Evolutionary conservation across 2,329 filamentous ascomycete genomes (phyloP).

Genomic region (Thielaviopsis cerberus): DNA sequence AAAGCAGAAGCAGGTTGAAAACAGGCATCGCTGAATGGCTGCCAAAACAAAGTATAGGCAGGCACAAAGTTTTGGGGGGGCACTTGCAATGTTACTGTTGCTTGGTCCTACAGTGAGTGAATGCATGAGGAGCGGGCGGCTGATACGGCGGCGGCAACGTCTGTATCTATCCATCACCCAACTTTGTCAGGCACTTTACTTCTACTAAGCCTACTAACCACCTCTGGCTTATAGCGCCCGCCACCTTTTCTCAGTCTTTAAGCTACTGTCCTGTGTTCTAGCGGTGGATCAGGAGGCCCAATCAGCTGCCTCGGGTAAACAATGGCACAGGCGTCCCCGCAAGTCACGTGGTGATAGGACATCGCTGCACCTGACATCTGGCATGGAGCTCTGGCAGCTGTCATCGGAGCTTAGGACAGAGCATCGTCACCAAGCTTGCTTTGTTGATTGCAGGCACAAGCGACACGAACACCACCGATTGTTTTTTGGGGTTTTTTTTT

Average conservation of each 20-base stretch:
- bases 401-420: constrained; percentile 1
- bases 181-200: not conserved
- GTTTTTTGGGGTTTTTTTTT: not conserved
- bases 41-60: not conserved
- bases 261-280: not conserved
- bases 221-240: not conserved
- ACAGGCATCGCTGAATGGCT: not conserved
- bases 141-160: not conserved
- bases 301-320: constrained; percentile 2
- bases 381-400: not conserved
- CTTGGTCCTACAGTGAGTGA: not conserved
- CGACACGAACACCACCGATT: not conserved
- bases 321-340: not conserved
- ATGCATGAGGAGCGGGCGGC: not conserved
- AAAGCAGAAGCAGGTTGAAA: not conserved
- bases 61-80: no score
- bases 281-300: constrained; percentile 1
- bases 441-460: not conserved
- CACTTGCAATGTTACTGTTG: no score
- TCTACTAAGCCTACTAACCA: not conserved
- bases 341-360: not conserved
- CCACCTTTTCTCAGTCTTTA: not conserved
- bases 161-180: not conserved
- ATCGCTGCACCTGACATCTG: not conserved
- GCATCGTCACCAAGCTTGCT: not conserved